Conservation (phyloP, 2,329 filamentous ascomycete species). For the Alternaria tenuissima region DNA sequence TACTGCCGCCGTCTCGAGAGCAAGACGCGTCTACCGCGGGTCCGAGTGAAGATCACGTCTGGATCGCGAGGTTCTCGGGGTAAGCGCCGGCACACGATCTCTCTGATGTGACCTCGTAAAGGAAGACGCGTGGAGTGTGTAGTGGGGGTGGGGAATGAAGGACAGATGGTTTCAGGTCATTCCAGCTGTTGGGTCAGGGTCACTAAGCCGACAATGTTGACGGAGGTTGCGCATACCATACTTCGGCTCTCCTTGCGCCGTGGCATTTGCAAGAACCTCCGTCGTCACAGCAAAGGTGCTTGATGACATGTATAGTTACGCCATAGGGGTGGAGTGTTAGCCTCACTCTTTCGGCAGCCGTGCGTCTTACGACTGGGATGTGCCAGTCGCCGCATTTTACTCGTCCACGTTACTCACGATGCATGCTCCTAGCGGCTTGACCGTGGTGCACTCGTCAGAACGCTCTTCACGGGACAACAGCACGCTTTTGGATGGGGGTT, state of each 20-base stretch:
- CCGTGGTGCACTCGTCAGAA: constrained; percentile 19
- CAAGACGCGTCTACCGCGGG: constrained; percentile 30
- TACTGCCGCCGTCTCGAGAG: constrained; percentile 26
- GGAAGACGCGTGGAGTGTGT: constrained; percentile 27
- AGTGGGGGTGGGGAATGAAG: constrained; percentile 39
- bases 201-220: constrained; percentile 27
- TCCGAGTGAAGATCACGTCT: constrained; percentile 20
- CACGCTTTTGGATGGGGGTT: constrained; percentile 16
- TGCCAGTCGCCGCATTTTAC: constrained; percentile 32
- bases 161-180: constrained; percentile 36
- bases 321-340: constrained; percentile 39
- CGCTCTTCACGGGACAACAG: constrained; percentile 21
- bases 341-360: constrained; percentile 42
- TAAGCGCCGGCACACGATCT: constrained; percentile 35
- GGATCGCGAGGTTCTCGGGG: constrained; percentile 17
- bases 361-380: constrained; percentile 31
- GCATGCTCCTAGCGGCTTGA: constrained; percentile 34
- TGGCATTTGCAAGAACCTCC: constrained; percentile 28
- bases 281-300: constrained; percentile 34
- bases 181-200: constrained; percentile 20
- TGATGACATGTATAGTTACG: constrained; percentile 38
- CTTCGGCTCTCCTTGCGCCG: constrained; percentile 21
- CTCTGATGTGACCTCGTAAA: constrained; percentile 33
- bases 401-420: constrained; percentile 46
- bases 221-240: constrained; percentile 28